phyloP scores from a whole-genome alignment of 2,329 filamentous ascomycete species.

The Onygena corvina region DNA sequence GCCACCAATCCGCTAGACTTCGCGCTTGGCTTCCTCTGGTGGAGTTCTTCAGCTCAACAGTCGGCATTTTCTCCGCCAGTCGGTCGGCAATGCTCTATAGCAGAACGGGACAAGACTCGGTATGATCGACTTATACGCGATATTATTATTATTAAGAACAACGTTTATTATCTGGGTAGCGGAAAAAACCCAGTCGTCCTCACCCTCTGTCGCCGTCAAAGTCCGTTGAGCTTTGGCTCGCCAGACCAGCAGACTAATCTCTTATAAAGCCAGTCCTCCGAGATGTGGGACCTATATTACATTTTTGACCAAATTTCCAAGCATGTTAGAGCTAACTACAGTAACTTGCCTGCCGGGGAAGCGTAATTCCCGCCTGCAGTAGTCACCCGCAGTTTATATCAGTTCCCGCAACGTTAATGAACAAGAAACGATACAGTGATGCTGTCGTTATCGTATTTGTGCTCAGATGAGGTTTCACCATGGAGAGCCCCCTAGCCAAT shows the following conservation, averaged over 20 bases:
- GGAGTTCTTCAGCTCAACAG: too few species aligned
- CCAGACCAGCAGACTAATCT: background rate
- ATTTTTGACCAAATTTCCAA: constrained; percentile 4
- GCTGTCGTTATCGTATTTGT: constrained; percentile 5
- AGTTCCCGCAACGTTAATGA: constrained; percentile 4
- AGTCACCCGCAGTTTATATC: background rate
- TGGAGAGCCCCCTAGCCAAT: constrained; percentile 2
- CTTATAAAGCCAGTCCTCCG: background rate
- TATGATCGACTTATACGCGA: background rate
- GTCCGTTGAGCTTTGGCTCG: background rate
- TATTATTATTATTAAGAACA: constrained; percentile 5
- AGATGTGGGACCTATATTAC: constrained; percentile 2
- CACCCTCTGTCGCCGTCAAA: background rate
- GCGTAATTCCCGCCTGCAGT: background rate
- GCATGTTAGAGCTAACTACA: background rate
- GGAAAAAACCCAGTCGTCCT: background rate
- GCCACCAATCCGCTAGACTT: too few species aligned
- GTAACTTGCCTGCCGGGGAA: background rate
- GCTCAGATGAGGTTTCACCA: constrained; percentile 5
- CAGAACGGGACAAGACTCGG: background rate
- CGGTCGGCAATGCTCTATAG: background rate
- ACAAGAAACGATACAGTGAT: background rate
- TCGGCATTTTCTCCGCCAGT: background rate
- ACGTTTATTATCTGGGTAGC: background rate
- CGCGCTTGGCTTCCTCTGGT: background rate